phyloP scores from a whole-genome alignment of 192 early-diverging fungal genomes.

The Martensiomyces pterosporus region DNA sequence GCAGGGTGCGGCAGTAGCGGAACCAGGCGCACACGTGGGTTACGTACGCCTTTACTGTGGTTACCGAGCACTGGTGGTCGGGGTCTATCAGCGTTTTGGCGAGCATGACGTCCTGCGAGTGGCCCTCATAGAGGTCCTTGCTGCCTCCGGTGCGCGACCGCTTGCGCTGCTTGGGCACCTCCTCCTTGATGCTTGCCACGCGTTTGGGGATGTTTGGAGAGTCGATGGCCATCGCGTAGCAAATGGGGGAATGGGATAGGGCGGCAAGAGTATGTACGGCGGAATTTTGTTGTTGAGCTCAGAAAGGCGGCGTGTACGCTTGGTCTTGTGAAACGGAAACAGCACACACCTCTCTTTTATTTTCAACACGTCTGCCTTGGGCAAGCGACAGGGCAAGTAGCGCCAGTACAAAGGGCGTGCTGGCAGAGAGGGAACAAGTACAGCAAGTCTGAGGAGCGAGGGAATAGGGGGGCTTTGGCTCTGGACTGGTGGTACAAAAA shows the following conservation, averaged over 20 bases:
- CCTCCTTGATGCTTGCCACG: conserved; percentile 21
- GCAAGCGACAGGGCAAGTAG: too few species aligned
- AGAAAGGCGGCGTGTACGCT: too few species aligned
- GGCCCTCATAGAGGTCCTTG: conserved; percentile 52
- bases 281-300: conserved; percentile 1
- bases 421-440: too few species aligned
- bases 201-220: conserved; percentile 23
- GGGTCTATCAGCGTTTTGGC: conserved; percentile 52
- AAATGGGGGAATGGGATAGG: neutral
- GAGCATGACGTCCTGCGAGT: conserved; percentile 51
- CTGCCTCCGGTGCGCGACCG: conserved; percentile 48
- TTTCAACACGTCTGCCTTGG: too few species aligned
- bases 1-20: conserved; percentile 49
- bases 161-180: conserved; percentile 49
- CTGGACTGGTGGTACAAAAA: too few species aligned
- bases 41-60: conserved; percentile 50
- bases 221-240: conserved; percentile 12
- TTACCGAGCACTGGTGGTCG: conserved; percentile 52
- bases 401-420: too few species aligned
- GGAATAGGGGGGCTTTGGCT: too few species aligned
- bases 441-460: too few species aligned
- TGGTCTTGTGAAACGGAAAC: too few species aligned
- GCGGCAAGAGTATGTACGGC: too few species aligned
- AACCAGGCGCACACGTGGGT: conserved; percentile 51
- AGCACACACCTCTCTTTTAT: too few species aligned